Conservation (phyloP, 2,329 filamentous ascomycete species). For the Neoascochyta sp. region DNA sequence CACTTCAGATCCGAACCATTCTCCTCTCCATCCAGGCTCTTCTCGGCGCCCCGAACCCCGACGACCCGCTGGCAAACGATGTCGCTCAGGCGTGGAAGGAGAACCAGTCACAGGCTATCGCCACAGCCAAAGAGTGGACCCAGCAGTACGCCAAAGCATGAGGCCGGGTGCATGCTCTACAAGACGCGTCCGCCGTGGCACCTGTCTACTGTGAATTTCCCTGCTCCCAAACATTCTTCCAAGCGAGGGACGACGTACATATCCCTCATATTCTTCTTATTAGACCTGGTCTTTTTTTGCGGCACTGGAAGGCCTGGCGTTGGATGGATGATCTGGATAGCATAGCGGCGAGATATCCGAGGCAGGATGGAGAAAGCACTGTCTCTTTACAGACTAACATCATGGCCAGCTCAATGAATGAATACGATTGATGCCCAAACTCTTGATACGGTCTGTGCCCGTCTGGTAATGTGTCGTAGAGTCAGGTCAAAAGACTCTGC, state of each 20-base stretch:
- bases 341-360: constrained; percentile 15
- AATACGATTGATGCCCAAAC: constrained; percentile 17
- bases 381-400: constrained; percentile 3
- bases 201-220: background rate
- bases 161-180: constrained; percentile 2
- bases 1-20: constrained; percentile 95
- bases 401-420: constrained; percentile 13
- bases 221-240: constrained; percentile 1
- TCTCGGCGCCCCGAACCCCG: constrained; percentile 92
- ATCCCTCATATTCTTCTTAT: constrained; percentile 3
- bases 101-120: constrained; percentile 86
- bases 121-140: constrained; percentile 91
- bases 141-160: constrained; percentile 63
- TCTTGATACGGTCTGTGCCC: too few relatives aligned
- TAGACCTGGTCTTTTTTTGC: constrained; percentile 12
- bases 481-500: too few relatives aligned
- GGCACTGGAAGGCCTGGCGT: constrained; percentile 16
- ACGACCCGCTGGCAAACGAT: constrained; percentile 96
- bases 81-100: constrained; percentile 99
- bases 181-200: background rate
- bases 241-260: constrained; percentile 1
- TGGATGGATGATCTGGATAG: constrained; percentile 16
- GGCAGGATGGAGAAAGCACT: constrained; percentile 8
- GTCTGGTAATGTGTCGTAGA: too few relatives aligned
- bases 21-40: constrained; percentile 97